Conservation (phyloP, 225 moss, liverwort and hornwort genomes). For the Rhytidiadelphus loreus region DNA sequence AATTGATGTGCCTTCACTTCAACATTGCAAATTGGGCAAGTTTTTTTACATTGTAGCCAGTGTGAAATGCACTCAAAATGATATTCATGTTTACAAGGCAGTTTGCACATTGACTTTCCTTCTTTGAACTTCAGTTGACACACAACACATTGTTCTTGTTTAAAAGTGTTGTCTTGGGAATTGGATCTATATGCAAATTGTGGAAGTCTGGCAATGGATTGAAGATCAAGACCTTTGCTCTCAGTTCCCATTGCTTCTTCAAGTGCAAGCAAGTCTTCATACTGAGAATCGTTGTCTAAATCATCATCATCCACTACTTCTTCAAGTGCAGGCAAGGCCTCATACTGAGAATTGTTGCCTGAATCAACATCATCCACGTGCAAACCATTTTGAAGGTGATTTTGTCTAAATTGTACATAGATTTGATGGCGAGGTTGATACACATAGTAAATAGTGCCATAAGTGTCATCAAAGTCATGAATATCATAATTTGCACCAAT, state of each 20-base stretch:
- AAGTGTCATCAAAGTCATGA: too few species aligned
- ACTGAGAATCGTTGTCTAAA: too few species aligned
- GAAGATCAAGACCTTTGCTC: constrained; percentile 21
- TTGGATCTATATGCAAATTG: constrained; percentile 6
- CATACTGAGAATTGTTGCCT: not conserved
- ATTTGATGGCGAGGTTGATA: too few species aligned
- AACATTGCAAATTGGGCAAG: not conserved
- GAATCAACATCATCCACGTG: not conserved
- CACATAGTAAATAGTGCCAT: too few species aligned
- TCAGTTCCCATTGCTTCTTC: constrained; percentile 28
- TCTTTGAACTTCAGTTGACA: constrained; percentile 43
- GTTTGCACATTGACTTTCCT: constrained; percentile 12
- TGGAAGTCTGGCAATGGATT: constrained; percentile 20
- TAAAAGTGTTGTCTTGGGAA: not conserved
- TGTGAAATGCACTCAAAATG: constrained; percentile 39
- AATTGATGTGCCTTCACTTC: too few species aligned
- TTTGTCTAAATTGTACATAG: too few species aligned
- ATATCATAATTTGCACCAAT: too few species aligned
- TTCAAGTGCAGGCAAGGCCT: too few species aligned
- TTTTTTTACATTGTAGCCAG: constrained; percentile 13
- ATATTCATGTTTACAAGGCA: constrained; percentile 52
- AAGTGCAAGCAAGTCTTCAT: constrained; percentile 32
- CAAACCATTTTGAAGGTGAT: not conserved
- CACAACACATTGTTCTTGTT: constrained; percentile 39
- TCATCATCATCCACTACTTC: too few species aligned